These are phyloP conservation scores for Rhizopus sp. DNA, from an alignment of 371 early-diverging fungal genomes.

Conservation along the genomic window DNA sequence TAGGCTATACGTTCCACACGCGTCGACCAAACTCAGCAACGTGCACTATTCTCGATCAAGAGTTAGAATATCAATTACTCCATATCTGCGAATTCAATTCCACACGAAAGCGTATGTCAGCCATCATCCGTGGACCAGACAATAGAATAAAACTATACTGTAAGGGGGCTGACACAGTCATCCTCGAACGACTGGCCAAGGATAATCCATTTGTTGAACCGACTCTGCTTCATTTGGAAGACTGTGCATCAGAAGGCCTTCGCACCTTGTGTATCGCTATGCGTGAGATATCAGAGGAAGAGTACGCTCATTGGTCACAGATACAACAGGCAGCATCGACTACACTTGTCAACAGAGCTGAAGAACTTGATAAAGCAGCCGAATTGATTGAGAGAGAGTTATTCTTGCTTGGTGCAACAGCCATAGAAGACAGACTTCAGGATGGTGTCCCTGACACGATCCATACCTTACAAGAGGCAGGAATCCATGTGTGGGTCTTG, in stretches of 20 bases:
- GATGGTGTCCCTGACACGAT: slow-evolving; percentile 98
- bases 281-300: slow-evolving; percentile 83
- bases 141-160: slow-evolving; percentile 89
- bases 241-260: slow-evolving; percentile 89
- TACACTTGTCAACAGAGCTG: slow-evolving; percentile 84
- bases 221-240: slow-evolving; percentile 77
- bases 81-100: slow-evolving; percentile 97
- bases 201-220: slow-evolving; percentile 73
- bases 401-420: slow-evolving; percentile 93
- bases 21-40: slow-evolving; percentile 86
- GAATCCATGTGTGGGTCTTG: slow-evolving; percentile 96
- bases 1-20: slow-evolving; percentile 70
- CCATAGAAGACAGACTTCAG: slow-evolving; percentile 99
- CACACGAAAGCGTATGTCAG: slow-evolving; percentile 97
- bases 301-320: slow-evolving; percentile 81
- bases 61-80: slow-evolving; percentile 79
- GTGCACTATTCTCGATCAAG: slow-evolving; percentile 61
- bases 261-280: slow-evolving; percentile 93
- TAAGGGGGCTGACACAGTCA: slow-evolving; percentile 99
- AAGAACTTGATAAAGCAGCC: slow-evolving; percentile 87
- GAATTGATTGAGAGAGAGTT: slow-evolving; percentile 93
- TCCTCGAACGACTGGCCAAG: slow-evolving; percentile 84
- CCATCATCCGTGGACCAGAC: slow-evolving; percentile 82
- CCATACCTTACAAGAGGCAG: slow-evolving; percentile 88
- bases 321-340: slow-evolving; percentile 89